A percentile compares a stretch with the other conserved stretches of the same genome.
phyloP scores from a whole-genome alignment of 2,329 filamentous ascomycete species.

The Curvularia spicifera region DNA sequence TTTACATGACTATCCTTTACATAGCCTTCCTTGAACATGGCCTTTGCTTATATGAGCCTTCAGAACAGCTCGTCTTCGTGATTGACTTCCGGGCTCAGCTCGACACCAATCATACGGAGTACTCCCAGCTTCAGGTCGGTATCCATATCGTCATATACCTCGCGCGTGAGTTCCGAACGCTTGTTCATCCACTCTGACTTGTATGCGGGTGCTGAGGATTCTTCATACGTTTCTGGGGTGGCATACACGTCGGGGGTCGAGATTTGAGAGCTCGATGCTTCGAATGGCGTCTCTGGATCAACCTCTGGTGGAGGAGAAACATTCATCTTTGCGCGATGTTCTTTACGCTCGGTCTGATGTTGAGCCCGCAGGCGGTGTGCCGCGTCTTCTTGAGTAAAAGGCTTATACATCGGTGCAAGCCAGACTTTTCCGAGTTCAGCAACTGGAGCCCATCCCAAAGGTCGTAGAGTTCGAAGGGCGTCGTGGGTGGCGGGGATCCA shows the following conservation, averaged over 20 bases:
- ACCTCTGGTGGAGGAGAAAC: background rate
- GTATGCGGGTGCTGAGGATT: background rate
- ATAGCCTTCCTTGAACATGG: too few species aligned
- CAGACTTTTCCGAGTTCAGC: constrained; percentile 5
- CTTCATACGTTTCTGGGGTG: too few species aligned
- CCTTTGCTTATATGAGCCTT: too few species aligned
- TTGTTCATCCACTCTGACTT: background rate
- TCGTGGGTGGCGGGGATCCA: constrained; percentile 6
- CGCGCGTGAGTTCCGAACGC: background rate
- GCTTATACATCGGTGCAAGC: constrained; percentile 10
- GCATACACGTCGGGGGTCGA: too few species aligned
- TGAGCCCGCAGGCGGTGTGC: background rate
- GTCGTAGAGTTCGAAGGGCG: constrained; percentile 10
- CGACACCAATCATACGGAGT: background rate
- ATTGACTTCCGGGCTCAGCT: background rate
- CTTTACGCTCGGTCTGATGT: background rate
- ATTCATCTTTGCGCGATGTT: background rate
- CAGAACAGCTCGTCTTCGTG: too few species aligned
- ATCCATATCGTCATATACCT: background rate
- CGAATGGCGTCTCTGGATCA: background rate
- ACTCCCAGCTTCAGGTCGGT: background rate
- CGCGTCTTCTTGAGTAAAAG: constrained; percentile 15
- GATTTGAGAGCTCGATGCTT: background rate
- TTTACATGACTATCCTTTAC: too few species aligned
- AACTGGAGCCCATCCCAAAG: constrained; percentile 4